Evolutionary conservation across 2,329 filamentous ascomycete species (phyloP).

Genomic region (Aspergillus hiratsukae): DNA sequence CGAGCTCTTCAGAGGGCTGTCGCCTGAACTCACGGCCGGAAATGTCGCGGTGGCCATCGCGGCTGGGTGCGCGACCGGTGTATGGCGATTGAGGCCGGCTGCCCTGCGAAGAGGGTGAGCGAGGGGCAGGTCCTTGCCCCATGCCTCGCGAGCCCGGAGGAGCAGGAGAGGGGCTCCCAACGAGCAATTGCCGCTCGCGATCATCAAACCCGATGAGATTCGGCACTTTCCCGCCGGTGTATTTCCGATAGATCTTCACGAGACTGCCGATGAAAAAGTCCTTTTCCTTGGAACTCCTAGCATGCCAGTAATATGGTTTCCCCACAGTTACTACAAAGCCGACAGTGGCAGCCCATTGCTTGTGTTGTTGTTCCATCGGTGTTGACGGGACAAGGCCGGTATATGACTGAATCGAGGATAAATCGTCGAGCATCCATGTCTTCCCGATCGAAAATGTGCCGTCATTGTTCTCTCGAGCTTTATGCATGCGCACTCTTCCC

Average conservation of each 20-base stretch:
- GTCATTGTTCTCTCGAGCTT: slow-evolving; percentile 91
- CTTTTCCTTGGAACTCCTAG: slow-evolving; percentile 90
- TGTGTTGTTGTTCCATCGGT: slow-evolving; percentile 57
- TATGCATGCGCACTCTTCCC: slow-evolving; percentile 90
- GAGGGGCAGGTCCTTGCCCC: slow-evolving; percentile 21
- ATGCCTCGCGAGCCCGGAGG: slow-evolving; percentile 23
- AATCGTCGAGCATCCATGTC: slow-evolving; percentile 93
- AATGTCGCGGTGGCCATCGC: slow-evolving; percentile 35
- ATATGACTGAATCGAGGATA: slow-evolving; percentile 78
- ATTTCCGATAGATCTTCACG: slow-evolving; percentile 95
- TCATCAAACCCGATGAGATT: slow-evolving; percentile 77
- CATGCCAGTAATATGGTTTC: slow-evolving; percentile 97
- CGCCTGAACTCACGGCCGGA: slow-evolving; percentile 23
- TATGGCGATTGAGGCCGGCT: slow-evolving; percentile 27
- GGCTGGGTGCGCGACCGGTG: slow-evolving; percentile 32
- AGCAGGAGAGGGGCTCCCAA: slow-evolving; percentile 45
- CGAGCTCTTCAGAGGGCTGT: slow-evolving; percentile 34
- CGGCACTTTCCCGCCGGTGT: slow-evolving; percentile 80
- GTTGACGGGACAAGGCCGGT: slow-evolving; percentile 56
- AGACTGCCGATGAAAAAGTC: slow-evolving; percentile 97
- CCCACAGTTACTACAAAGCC: slow-evolving; percentile 86
- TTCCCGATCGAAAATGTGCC: slow-evolving; percentile 96
- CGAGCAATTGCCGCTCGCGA: slow-evolving; percentile 70
- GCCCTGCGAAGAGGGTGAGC: slow-evolving; percentile 24
- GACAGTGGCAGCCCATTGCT: slow-evolving; percentile 72